Base-by-base conservation (phyloP, 2,329 filamentous ascomycete genomes). In the Scedosporium aurantiacum region DNA sequence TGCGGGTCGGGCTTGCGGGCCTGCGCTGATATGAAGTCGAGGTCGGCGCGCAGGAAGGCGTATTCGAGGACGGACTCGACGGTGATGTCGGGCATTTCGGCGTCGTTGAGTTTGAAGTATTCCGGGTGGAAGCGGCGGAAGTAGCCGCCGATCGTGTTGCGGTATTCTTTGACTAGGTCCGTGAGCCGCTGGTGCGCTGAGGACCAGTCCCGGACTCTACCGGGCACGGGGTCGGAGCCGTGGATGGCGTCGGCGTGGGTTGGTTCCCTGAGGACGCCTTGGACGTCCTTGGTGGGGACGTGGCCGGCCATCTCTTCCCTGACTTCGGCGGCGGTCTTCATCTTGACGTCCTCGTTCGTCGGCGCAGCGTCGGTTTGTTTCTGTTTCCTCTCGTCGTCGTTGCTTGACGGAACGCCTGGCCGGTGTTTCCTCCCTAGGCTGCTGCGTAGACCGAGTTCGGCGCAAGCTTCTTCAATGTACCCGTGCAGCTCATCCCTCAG, bases 11-110 rank as follows among this genome's bases (percentile, higher is more conserved):
- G 81, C 71, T 95, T 96, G 55, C 84, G 82, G 4, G 91, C 91
- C 74, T 97, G 93, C 0, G 91, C 91, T 5, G 88, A 84, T 61
- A 97, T 87, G 69, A 99, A 99, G 74, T 97, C 93, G 59, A 97
- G 84, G 72, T 99, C 94, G 40, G 92, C 91, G 67, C 91, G 89
- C 57, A 99, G 80, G 69, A 99, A 99, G 23, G 93, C 91, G 73
- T 97, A 97, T 63, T 89, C 89, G 60, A 99, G 79, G 41, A 96
- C 85, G 1, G 89, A 84, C 69, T 93, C 88, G 63, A 92, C 82
- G 14, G 84, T 85, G 41, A 86, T 79, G 14, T 80, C 72, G 14
- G 69, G 68, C 37, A 73, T 61, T n/a, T 64, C 60, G 27, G 18
- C 21, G 28, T 41, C 37, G 25, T 57, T 27, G 25, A 58, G 18